Evolutionary conservation across 1,284 basidiomycete genomes (phyloP), one percentile per base, ranked within the genome.

Genomic region (Cronartium quercuum): DNA sequence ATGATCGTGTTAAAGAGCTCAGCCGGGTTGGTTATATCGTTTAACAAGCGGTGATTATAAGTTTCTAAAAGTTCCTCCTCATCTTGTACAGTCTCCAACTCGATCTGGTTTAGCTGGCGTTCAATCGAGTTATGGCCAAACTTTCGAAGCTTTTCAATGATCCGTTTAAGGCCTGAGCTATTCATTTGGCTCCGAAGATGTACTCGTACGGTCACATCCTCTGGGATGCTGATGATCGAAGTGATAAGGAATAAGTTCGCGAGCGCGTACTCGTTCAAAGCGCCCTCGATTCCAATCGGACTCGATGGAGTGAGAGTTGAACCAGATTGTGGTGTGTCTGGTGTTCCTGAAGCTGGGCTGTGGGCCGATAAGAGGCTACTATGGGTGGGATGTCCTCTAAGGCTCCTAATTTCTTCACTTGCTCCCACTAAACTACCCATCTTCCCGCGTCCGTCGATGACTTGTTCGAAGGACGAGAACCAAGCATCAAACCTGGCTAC

Each of bases 391-490:
- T 76, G 51, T 0, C 79, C 78, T 40, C 79, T 66, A 57, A 81
- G 57, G 38, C 87, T 88, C 80, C 86, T 88, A 76, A 95, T 86
- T 77, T 96, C 92, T 42, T 94, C 91, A 78, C 92, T 94, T 9
- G 92, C 91, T 1, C 96, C 95, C 7, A 98, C 95, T 64, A 91
- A 83, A 80, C 91, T 95, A 1, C 95, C 95, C 92, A 98, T 95
- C 81, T 89, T 90, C 0, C 96, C 95, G 76, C 93, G 84, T 0
- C 94, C 93, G 61, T 88, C 87, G 13, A 98, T 85, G 4, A 88
- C 88, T 47, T 84, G 84, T 79, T 94, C 91, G 76, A 95, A 84
- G 0, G 90, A 89, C 77, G 88, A 88, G 82, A 98, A 91, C 94
- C 93, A 98, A 77, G 88, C 92, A 77, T 90, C 89, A 82, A 93